Conservation (phyloP, 1,284 basidiomycete genomes). For the Taiwanofungus camphoratus region DNA sequence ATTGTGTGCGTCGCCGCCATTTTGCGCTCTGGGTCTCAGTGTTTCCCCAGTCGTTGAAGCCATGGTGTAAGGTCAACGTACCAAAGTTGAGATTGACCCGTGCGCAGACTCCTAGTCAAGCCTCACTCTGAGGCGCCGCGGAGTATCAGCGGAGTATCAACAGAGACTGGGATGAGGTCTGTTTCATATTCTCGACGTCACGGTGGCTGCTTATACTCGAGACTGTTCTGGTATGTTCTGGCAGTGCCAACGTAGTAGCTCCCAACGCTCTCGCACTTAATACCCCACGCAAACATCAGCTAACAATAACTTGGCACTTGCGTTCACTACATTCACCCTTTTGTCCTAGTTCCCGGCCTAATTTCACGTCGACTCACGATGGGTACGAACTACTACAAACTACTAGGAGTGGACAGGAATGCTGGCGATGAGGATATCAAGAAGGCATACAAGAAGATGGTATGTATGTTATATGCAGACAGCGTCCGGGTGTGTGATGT, state of each 20-base stretch:
- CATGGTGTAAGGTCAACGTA: conserved; percentile 13
- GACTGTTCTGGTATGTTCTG: conserved; percentile 23
- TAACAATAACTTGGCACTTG: not conserved
- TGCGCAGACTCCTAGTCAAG: too few species aligned
- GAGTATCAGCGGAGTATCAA: too few species aligned
- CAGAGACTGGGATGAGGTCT: not conserved
- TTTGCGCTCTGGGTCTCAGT: conserved; percentile 3
- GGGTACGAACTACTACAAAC: conserved; percentile 81
- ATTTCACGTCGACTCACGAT: conserved; percentile 30
- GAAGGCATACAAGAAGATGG: conserved; percentile 49
- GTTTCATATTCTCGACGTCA: conserved; percentile 16
- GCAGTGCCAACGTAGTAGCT: conserved; percentile 12
- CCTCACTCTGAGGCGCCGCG: too few species aligned
- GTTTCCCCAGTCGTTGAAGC: conserved; percentile 11
- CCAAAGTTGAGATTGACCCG: not conserved
- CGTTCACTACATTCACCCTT: not conserved
- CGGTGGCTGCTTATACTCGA: conserved; percentile 13
- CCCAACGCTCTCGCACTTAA: conserved; percentile 5
- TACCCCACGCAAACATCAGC: conserved; percentile 2
- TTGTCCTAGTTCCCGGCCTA: not conserved
- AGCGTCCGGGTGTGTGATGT: too few species aligned
- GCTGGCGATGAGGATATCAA: conserved; percentile 67
- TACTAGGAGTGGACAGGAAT: conserved; percentile 67
- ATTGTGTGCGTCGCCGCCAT: conserved; percentile 14
- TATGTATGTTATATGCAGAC: conserved; percentile 15